Evolutionary conservation across 345 rosid genomes (phyloP), one percentile per base, ranked within the genome.

Genomic region (Dipteronia dyeriana): DNA sequence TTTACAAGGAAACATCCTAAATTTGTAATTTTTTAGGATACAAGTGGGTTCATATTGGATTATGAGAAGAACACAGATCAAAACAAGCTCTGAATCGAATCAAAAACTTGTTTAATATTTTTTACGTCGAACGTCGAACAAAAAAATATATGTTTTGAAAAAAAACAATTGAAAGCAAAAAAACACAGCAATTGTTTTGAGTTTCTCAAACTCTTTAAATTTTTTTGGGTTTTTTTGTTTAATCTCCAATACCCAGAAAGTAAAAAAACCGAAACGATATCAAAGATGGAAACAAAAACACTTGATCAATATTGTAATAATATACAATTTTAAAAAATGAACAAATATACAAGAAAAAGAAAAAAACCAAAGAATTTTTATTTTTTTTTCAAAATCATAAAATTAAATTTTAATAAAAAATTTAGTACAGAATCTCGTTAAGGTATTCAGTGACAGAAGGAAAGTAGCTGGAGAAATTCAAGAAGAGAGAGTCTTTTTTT

Each of bases 71-170:
- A 74, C 78, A 76, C 59, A 56, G 71, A 43, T 51, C 26, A 9
- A 57, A 68, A 72, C 61, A 8, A 76, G 78, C 74, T 76, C n/a
- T 56, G 31, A 79, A 82, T 61, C 67, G 68, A 76, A 75, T 71
- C 54, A 79, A 71, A 64, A 71, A 65, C 57, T 9, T 59, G 47
- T 72, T 68, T 19, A 72, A 67, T 67, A 68, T 71, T 49, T 60
- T 57, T 76, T 76, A 0, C n/a, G n/a, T n/a, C n/a, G 31, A 41
- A 14, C 17, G 22, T 23, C 17, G 17, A 26, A 12, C 7, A 68
- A n/a, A 70, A 31, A 34, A 4, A 4, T 34, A 34, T 34, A 34
- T 34, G 6, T 4, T 34, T 4, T 34, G 38, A 34, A 34, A 62
- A 34, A 62, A 38, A 72, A 45, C 66, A 66, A 71, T 57, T n/a